Conservation (phyloP, 2,329 filamentous ascomycete genomes). For the Sclerotinia trifoliorum region DNA sequence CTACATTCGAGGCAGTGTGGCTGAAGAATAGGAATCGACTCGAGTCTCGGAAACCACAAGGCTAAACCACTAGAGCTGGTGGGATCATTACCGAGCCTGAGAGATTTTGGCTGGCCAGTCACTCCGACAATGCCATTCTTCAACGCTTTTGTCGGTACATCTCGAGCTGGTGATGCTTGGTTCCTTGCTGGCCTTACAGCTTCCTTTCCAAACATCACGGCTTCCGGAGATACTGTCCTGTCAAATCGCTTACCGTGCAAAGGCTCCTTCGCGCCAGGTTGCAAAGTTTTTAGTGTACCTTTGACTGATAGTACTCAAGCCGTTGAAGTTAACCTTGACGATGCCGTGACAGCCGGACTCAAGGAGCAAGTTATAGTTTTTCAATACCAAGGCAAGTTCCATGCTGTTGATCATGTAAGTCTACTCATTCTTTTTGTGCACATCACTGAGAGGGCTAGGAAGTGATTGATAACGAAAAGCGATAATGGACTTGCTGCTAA, state of each 20-base stretch:
- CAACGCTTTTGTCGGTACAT: conserved; percentile 26
- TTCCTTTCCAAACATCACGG: conserved; percentile 25
- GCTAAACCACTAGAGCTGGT: background rate
- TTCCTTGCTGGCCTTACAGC: conserved; percentile 19
- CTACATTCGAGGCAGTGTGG: background rate
- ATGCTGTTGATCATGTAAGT: conserved; percentile 67
- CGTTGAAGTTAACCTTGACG: conserved; percentile 40
- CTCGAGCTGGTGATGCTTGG: conserved; percentile 24
- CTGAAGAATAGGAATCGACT: too few species aligned
- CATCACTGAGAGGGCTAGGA: background rate
- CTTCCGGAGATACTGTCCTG: conserved; percentile 14
- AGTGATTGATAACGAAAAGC: background rate
- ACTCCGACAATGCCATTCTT: conserved; percentile 2
- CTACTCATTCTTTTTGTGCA: conserved; percentile 20
- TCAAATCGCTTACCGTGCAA: conserved; percentile 39
- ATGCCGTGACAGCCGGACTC: conserved; percentile 40
- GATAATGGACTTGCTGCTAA: background rate
- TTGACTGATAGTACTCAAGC: conserved; percentile 42
- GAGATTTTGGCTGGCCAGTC: background rate
- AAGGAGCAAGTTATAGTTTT: conserved; percentile 66
- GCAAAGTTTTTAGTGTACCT: conserved; percentile 57
- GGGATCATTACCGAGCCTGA: background rate
- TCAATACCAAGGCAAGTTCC: conserved; percentile 58
- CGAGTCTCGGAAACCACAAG: too few species aligned
- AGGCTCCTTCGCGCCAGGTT: conserved; percentile 49